Evolutionary conservation across 116 monocot genomes (phyloP).

Genomic region (Posidonia oceanica): DNA sequence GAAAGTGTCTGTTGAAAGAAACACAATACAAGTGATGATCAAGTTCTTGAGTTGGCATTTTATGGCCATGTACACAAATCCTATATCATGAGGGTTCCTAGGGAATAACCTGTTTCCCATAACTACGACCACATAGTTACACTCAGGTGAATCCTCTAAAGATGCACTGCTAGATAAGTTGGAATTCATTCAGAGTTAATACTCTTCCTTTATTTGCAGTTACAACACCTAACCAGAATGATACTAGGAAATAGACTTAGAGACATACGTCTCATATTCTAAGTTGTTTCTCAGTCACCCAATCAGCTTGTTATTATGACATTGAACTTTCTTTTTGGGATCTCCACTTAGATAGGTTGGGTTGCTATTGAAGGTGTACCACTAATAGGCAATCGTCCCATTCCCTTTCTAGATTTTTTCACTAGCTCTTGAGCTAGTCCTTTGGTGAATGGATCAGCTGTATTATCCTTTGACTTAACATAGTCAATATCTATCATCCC

Average conservation of each 20-base stretch:
- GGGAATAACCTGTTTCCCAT: not conserved
- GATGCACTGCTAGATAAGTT: not conserved
- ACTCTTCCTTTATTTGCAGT: not conserved
- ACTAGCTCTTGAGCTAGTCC: not conserved
- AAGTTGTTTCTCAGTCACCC: not conserved
- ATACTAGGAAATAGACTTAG: not conserved
- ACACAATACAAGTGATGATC: too few relatives aligned
- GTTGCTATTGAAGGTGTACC: not conserved
- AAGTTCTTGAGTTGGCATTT: too few relatives aligned
- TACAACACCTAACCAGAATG: not conserved
- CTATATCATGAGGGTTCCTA: not conserved
- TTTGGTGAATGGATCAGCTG: not conserved
- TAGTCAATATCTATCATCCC: not conserved
- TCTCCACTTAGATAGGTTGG: not conserved
- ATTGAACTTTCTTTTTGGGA: not conserved
- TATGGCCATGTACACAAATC: too few relatives aligned
- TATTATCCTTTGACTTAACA: not conserved
- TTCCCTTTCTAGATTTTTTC: not conserved
- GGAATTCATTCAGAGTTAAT: not conserved
- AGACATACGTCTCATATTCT: not conserved
- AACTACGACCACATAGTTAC: not conserved
- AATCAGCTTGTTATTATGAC: not conserved
- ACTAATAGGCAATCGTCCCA: not conserved
- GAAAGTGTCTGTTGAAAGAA: too few relatives aligned
- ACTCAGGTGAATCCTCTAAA: not conserved